Evolutionary conservation across 495 filamentous ascomycete genomes (phyloP), one percentile per base, ranked within the genome.

Genomic region (Neohortaea acidophila): DNA sequence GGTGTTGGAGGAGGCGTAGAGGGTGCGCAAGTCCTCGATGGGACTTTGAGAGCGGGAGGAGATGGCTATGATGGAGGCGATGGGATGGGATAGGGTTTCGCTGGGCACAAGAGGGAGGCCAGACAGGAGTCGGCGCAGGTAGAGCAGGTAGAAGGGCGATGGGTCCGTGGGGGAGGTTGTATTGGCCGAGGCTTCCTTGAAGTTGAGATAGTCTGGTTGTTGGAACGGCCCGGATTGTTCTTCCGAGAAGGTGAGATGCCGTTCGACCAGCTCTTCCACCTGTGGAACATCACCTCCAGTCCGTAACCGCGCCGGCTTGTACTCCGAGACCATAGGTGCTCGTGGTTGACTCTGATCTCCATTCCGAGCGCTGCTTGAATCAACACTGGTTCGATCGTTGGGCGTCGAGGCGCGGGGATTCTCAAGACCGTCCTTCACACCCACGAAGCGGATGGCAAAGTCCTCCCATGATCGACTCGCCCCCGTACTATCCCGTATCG

Each of bases 1-100:
- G 24, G 67, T 67, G 31, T 67, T 79, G 12, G 84, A 85, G 36
- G 81, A 74, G 5, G 62, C 66, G 51, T 96, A 97, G 6, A 97
- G 64, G 40, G 73, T 73, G 20, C 85, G 65, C 21, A 97, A 64
- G 14, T 83, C 75, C 49, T 94, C 84, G 34, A 94, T 79, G 0
- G 89, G 85, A 3, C 71, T 59, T 10, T 67, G 64, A 45, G 84
- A 86, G 42, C 81, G 69, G 4, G 86, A 93, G 56, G 84, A 93
- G 44, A 96, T 91, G 3, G 87, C 81, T 53, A 96, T 87, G 14
- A 96, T 73, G 56, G 84, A 85, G n/a, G 91, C 85, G 3, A 94
- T 85, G 0, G 91, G 89, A 58, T 97, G 89, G 9, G 79, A 69
- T 51, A 96, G 92, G 1, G 87, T 91, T 59, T 97, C 89, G 48